phyloP scores from a whole-genome alignment of 495 filamentous ascomycete genomes.

The Aspergillus taichungensis region DNA sequence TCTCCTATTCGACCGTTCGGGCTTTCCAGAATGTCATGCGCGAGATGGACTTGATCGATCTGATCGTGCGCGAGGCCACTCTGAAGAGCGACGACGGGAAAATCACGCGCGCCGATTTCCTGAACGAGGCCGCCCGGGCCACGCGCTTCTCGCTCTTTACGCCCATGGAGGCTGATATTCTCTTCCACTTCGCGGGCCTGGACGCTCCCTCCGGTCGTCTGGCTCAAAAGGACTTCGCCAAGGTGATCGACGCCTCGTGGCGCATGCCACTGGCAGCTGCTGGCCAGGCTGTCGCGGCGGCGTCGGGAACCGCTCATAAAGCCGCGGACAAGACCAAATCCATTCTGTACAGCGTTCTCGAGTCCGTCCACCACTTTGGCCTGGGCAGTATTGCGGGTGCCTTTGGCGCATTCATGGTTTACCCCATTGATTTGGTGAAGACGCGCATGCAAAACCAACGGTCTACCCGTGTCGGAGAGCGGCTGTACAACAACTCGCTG shows the following conservation, averaged over 20 bases:
- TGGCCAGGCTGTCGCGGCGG: slow-evolving; percentile 25
- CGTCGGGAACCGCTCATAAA: slow-evolving; percentile 34
- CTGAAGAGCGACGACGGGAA: slow-evolving; percentile 78
- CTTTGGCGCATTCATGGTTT: slow-evolving; percentile 98
- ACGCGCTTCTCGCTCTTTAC: slow-evolving; percentile 92
- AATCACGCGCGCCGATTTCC: slow-evolving; percentile 87
- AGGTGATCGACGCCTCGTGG: slow-evolving; percentile 92
- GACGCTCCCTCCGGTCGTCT: slow-evolving; percentile 81
- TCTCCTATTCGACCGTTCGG: slow-evolving; percentile 93
- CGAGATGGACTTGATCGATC: slow-evolving; percentile 95
- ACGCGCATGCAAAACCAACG: slow-evolving; percentile 98
- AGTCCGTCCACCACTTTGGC: slow-evolving; percentile 81
- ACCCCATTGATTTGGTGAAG: slow-evolving; percentile 97
- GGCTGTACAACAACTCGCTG: slow-evolving; percentile 90
- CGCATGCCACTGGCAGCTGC: slow-evolving; percentile 46
- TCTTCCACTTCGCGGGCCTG: slow-evolving; percentile 95
- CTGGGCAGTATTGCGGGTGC: slow-evolving; percentile 87
- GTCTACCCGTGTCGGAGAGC: slow-evolving; percentile 65
- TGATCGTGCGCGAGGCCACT: slow-evolving; percentile 80
- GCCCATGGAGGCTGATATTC: slow-evolving; percentile 97
- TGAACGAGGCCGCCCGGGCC: slow-evolving; percentile 84
- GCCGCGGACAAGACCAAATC: slow-evolving; percentile 42
- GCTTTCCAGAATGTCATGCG: slow-evolving; percentile 95
- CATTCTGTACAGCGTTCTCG: slow-evolving; percentile 53
- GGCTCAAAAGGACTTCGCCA: slow-evolving; percentile 77